A percentile compares a stretch with the other conserved stretches of the same genome.
phyloP scores from a whole-genome alignment of 768 basidiomycete species.

The Cyathus striatus region DNA sequence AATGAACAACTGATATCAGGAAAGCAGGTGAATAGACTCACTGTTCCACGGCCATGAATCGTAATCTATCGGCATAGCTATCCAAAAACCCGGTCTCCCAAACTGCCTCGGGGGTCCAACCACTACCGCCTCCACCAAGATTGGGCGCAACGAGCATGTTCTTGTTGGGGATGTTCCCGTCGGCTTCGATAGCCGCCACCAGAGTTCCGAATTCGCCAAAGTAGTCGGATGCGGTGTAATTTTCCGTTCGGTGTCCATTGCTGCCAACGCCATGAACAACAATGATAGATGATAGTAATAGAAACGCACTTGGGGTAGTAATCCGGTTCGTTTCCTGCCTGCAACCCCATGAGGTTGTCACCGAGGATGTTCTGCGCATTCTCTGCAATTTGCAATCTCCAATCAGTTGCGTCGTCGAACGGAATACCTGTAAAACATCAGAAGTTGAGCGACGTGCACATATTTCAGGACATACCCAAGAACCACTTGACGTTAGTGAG shows the following conservation, averaged over 20 bases:
- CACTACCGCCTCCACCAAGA: conserved; percentile 34
- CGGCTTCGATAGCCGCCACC: neutral
- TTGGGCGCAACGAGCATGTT: conserved; percentile 56
- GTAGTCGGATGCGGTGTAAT: neutral
- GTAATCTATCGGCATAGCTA: conserved; percentile 32
- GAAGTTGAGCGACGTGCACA: neutral
- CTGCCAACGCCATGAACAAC: neutral
- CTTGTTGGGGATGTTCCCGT: conserved; percentile 7
- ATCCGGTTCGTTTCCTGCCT: conserved; percentile 1
- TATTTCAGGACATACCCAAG: conserved; percentile 1
- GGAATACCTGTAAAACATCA: neutral
- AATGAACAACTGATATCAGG: neutral
- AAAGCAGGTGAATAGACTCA: conserved; percentile 18
- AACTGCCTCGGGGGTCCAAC: conserved; percentile 41
- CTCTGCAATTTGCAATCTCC: neutral
- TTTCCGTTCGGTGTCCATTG: neutral
- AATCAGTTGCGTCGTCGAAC: neutral
- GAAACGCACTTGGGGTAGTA: neutral
- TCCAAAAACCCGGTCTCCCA: conserved; percentile 49
- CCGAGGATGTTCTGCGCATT: neutral
- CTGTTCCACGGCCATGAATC: conserved; percentile 54
- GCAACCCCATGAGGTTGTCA: neutral
- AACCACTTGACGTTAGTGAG: conserved; percentile 66
- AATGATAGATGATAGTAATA: neutral
- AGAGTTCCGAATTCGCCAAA: neutral